Base-by-base conservation (phyloP, 805 yeast genomes). In the Ogataea pignaliae region DNA sequence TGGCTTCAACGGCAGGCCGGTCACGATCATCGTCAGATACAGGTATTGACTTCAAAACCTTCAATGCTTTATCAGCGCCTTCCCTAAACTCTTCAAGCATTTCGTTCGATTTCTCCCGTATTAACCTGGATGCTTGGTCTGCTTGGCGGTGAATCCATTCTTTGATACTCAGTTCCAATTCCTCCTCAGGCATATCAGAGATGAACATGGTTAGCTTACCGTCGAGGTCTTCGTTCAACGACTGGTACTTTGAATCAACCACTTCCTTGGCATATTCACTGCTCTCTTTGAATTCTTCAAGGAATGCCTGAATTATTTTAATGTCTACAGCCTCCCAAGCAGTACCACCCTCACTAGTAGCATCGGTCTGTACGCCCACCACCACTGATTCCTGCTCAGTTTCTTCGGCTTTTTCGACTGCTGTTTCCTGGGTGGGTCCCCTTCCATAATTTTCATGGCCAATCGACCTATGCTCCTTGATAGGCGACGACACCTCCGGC, bases 101-200 rank as follows among this genome's bases (percentile, higher is more conserved):
- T 29, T 60, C 64, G 4, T 70, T 67, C 31, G 80, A 69, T 28
- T 74, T 72, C 28, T 68, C 68, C 30, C 68, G 59, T 6, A 83
- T 67, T 38, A 78, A 67, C 26, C 61, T 61, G 35, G 72, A 72
- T 17, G 85, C 81, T 49, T 75, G 76, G 11, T 64, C 61, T 0
- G 88, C 85, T 53, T 75, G 74, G 50, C 72, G 68, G 29, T 57
- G 56, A 16, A 85, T 63, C 95, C 95, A 88, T 46, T 84, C 77
- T 39, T 72, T 70, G n/a, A 88, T 75, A 0, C 85, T 77, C 83
- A 83, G 79, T 11, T 76, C 70, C 52, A 85, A 68, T 55, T 85
- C 89, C 21, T 75, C 76, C 29, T 75, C 79, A 0, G 91, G 90
- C 78, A 85, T 79, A 36, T 78, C 79, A 1, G 80, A 71, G 7